These are phyloP conservation scores for Lodderomyces oxycetoniae DNA, from an alignment of 1,139 yeast species.

Conservation along the genomic window DNA sequence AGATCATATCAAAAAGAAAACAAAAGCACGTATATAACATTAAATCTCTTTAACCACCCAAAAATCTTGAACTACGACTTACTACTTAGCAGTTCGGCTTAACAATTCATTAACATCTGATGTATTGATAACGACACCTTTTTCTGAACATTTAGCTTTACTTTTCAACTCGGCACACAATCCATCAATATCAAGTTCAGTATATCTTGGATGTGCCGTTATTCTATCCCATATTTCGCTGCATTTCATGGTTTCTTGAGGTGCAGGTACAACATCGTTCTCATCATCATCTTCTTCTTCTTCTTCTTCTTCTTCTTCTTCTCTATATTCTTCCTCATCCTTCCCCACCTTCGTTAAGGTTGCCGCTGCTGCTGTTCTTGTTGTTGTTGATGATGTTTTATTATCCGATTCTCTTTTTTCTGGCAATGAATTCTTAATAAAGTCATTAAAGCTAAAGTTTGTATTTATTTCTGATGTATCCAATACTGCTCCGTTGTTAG, in stretches of 20 bases:
- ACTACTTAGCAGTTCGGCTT: constrained; percentile 28
- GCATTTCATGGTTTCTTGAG: constrained; percentile 51
- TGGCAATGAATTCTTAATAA: constrained; percentile 25
- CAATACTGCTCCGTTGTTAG: constrained; percentile 31
- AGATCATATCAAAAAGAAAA: constrained; percentile 1
- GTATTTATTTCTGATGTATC: constrained; percentile 16
- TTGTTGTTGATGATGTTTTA: too few species aligned
- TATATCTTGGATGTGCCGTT: constrained; percentile 87
- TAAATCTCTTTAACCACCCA: background rate
- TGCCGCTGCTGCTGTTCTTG: constrained; percentile 10
- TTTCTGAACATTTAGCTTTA: constrained; percentile 94
- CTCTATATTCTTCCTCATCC: constrained; percentile 3
- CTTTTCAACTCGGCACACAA: constrained; percentile 80
- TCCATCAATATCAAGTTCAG: constrained; percentile 90
- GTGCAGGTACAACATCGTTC: constrained; percentile 27
- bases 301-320: constrained; percentile 3
- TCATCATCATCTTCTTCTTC: constrained; percentile 20
- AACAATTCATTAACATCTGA: constrained; percentile 69
- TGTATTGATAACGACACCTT: constrained; percentile 81
- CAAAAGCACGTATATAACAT: constrained; percentile 3
- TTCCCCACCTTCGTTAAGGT: constrained; percentile 10
- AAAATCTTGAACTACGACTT: background rate
- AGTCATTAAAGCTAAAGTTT: constrained; percentile 36
- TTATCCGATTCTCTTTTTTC: constrained; percentile 7
- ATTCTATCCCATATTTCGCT: constrained; percentile 96